Evolutionary conservation across 108 stramenopile genomes (phyloP), one percentile per base, ranked within the genome.

Genomic region (Nitzschia palea): DNA sequence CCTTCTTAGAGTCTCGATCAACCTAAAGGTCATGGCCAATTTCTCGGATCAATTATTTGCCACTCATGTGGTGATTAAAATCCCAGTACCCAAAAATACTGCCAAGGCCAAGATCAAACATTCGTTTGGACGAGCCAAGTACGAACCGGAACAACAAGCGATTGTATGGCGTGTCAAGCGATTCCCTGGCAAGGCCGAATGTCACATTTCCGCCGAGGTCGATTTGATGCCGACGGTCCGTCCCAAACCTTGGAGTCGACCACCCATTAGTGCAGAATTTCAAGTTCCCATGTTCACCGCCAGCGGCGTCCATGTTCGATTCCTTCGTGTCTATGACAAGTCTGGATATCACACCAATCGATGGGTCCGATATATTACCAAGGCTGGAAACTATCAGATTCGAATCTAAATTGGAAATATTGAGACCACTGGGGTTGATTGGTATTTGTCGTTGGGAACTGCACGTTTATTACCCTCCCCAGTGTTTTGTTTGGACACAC

Each of bases 341-440:
- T 90, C 89, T 57, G 96, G 96, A 1, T 98, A 98, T 75, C 87
- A 91, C 40, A 93, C 96, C 36, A 96, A 95, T 66, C 87, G 95
- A 75, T 99, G 97, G 97, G 99, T 99, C 17, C 86, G 96, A 57
- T 98, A 98, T 82, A 95, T 97, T 60, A 97, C 99, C 15, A 95
- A 97, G 74, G 98, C 98, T 0, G 97, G 97, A 14, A 84, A 80
- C 50, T 99, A 98, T 74, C 94, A 97, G 71, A 86, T 98, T 58
- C 90, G 96, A 31, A 97, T 99, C 75, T 99, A 89, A 85, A n/a
- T n/a, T n/a, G n/a, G n/a, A n/a, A n/a, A n/a, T n/a, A n/a, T n/a
- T n/a, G n/a, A n/a, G n/a, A n/a, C n/a, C n/a, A 44, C 17, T 44
- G 44, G 17, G 17, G 17, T 18, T 44, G 17, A 44, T 17, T 44